Evolutionary conservation across 192 early-diverging fungal species (phyloP).

Genomic region (Rhizoclosmatium globosum): DNA sequence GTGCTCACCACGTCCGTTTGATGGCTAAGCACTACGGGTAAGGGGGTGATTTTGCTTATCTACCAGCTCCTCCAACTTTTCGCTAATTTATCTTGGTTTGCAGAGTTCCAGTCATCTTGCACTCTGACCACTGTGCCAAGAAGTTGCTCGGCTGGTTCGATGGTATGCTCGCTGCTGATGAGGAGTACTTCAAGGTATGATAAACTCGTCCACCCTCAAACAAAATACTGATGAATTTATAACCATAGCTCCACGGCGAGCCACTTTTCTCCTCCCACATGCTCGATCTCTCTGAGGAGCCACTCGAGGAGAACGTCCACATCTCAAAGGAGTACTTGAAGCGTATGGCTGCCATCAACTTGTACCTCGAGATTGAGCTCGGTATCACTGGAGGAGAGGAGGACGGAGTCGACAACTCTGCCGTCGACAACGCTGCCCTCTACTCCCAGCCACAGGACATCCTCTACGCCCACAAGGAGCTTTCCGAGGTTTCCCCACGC

Average conservation of each 20-base stretch:
- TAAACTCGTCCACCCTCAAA: too few species aligned
- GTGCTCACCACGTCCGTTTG: slow-evolving; percentile 82
- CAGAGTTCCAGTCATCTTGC: slow-evolving; percentile 24
- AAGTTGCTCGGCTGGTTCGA: slow-evolving; percentile 98
- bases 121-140: slow-evolving; percentile 91
- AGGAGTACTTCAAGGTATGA: slow-evolving; percentile 83
- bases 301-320: slow-evolving; percentile 93
- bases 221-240: too few species aligned
- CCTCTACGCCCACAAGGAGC: slow-evolving; percentile 91
- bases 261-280: slow-evolving; percentile 98
- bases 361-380: slow-evolving; percentile 97
- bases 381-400: slow-evolving; percentile 99
- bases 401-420: slow-evolving; percentile 97
- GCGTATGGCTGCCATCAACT: slow-evolving; percentile 89
- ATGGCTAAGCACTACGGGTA: slow-evolving; percentile 83
- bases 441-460: slow-evolving; percentile 99
- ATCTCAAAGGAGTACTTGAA: slow-evolving; percentile 90
- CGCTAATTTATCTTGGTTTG: neutral
- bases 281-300: slow-evolving; percentile 95
- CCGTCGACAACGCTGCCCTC: slow-evolving; percentile 86
- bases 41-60: neutral
- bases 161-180: slow-evolving; percentile 94
- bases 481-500: slow-evolving; percentile 61
- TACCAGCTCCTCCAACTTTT: neutral
- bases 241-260: slow-evolving; percentile 72